Conservation (phyloP, 192 early-diverging fungal genomes). For the Dissophora ornata region DNA sequence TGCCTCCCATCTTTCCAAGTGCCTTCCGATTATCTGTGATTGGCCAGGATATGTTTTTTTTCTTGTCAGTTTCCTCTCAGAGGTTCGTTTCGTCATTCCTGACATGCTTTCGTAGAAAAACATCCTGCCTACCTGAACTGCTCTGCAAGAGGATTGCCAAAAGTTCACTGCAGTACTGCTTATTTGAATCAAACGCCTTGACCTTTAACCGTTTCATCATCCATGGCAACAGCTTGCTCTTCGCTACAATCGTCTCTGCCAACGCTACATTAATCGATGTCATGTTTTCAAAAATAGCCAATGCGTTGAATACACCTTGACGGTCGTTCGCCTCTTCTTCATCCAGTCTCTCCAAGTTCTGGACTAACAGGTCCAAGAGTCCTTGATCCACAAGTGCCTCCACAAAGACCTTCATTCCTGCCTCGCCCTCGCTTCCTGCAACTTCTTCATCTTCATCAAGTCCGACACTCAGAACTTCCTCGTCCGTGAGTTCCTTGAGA, state of each 20-base stretch:
- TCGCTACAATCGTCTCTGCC: conserved; percentile 70
- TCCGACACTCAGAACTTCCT: conserved; percentile 75
- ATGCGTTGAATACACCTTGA: conserved; percentile 85
- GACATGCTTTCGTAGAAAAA: too few species aligned
- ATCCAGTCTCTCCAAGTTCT: conserved; percentile 83
- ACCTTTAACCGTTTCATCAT: conserved; percentile 72
- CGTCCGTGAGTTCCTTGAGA: conserved; percentile 92
- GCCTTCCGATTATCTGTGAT: conserved; percentile 63
- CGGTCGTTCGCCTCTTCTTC: conserved; percentile 82
- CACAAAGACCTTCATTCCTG: conserved; percentile 75
- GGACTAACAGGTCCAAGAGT: conserved; percentile 79
- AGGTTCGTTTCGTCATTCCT: too few species aligned
- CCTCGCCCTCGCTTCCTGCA: conserved; percentile 63
- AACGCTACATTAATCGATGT: conserved; percentile 77
- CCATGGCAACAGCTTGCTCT: conserved; percentile 81
- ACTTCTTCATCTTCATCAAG: conserved; percentile 68
- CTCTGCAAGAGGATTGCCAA: conserved; percentile 86
- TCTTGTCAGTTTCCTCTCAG: too few species aligned
- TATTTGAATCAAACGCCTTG: conserved; percentile 82
- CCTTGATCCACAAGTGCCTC: conserved; percentile 74
- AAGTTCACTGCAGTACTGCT: conserved; percentile 89
- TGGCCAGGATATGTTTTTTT: too few species aligned
- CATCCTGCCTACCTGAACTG: conserved; percentile 60
- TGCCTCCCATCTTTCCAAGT: conserved; percentile 62
- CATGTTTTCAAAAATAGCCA: conserved; percentile 90